A percentile compares a stretch with the other conserved stretches of the same genome.
Evolutionary conservation across 2,329 filamentous ascomycete genomes (phyloP).

Genomic region (Aspergillus sp.): DNA sequence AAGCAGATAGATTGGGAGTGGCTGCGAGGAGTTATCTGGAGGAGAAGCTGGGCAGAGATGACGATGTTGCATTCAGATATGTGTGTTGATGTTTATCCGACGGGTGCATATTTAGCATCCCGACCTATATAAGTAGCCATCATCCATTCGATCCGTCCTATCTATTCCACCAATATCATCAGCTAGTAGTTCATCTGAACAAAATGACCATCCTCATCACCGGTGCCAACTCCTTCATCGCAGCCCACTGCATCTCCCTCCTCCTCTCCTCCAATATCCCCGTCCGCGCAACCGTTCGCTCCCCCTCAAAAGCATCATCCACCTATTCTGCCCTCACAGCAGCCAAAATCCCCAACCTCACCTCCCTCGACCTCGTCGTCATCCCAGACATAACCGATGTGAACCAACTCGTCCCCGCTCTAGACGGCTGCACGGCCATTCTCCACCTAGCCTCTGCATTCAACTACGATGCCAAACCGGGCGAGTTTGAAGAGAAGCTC

Average conservation of each 20-base stretch:
- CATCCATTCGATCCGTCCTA: neutral
- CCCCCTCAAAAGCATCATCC: constrained; percentile 8
- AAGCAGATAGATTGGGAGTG: constrained; percentile 12
- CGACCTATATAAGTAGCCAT: neutral
- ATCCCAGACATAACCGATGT: constrained; percentile 12
- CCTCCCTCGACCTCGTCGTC: constrained; percentile 8
- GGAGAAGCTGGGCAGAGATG: too few species aligned
- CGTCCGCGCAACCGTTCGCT: constrained; percentile 19
- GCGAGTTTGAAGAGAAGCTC: constrained; percentile 24
- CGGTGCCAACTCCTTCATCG: constrained; percentile 21
- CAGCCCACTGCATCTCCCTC: constrained; percentile 16
- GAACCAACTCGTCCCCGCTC: constrained; percentile 1
- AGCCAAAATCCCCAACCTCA: constrained; percentile 5
- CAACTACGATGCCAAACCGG: constrained; percentile 17
- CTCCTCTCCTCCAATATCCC: constrained; percentile 9
- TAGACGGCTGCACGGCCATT: constrained; percentile 12
- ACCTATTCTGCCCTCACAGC: constrained; percentile 4
- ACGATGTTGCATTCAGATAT: too few species aligned
- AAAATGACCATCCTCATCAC: constrained; percentile 15
- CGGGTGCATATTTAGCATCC: constrained; percentile 4
- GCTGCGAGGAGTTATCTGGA: constrained; percentile 13
- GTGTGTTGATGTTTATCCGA: constrained; percentile 10
- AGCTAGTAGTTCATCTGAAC: neutral
- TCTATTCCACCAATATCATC: neutral
- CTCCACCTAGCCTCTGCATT: constrained; percentile 27